Evolutionary conservation across 164 flowering plant species (phyloP), one percentile per base, ranked within the genome.

Genomic region (Nymphaea thermarum): DNA sequence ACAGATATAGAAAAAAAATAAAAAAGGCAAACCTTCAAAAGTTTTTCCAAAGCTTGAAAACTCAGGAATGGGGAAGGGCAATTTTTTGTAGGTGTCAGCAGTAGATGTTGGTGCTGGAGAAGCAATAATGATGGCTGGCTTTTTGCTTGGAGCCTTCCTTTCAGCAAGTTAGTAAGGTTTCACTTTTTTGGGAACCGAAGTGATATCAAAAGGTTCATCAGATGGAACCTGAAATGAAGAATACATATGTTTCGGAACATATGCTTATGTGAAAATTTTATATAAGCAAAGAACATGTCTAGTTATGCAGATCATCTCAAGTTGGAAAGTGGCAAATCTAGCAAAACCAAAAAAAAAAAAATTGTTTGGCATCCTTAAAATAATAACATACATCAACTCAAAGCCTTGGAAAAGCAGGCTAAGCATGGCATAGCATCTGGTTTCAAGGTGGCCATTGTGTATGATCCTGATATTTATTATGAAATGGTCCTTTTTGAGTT

Each of bases 61-160:
- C 75, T 95, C 98, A 3, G 96, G 87, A 63, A 95, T 83, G 64
- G 93, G 11, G 96, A 86, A 55, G 91, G 87, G 66, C 86, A 70
- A 63, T 72, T 91, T n/a, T 70, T 91, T 96, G 76, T 94, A 94
- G 42, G 90, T 88, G 82, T 94, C 96, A 53, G n/a, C n/a, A n/a
- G n/a, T 70, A 5, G 98, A 81, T 42, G 87, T 67, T 10, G 96
- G 87, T 43, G 71, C 94, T 74, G 76, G 69, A 11, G 86, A n/a
- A n/a, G n/a, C 87, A 71, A 87, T 86, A 81, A 87, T 92, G 62
- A 89, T 94, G 71, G 92, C 64, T 66, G 89, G 96, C 84, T 88
- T 94, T 77, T 91, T 94, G 69, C 96, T 86, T 0, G 89, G 89
- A 41, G 92, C 88, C 81, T 91, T 91, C 85, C 91, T 94, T 79